Conservation (phyloP, 2,329 filamentous ascomycete species). For the Xylariaceae sp. region DNA sequence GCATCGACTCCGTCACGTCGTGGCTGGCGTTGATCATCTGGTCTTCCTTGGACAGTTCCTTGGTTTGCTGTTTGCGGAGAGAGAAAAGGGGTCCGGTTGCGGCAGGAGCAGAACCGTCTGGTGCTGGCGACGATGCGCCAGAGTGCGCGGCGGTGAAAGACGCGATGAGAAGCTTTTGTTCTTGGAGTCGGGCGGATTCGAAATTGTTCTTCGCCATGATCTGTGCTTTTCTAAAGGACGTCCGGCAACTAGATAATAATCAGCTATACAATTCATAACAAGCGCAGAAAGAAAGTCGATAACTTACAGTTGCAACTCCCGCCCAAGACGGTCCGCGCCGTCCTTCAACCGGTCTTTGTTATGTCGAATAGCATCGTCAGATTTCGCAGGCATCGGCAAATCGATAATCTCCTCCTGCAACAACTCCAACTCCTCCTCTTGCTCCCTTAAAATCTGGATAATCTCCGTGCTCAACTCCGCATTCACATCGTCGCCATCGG, state of each 20-base stretch:
- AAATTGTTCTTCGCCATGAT: conserved; percentile 71
- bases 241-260: conserved; percentile 43
- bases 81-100: conserved; percentile 23
- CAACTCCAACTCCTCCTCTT: conserved; percentile 79
- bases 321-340: conserved; percentile 58
- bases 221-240: conserved; percentile 75
- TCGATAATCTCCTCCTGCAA: conserved; percentile 73
- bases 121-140: conserved; percentile 33
- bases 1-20: conserved; percentile 78
- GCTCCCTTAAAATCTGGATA: conserved; percentile 66
- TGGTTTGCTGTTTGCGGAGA: conserved; percentile 33
- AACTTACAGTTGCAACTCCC: conserved; percentile 64
- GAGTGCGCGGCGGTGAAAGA: conserved; percentile 48
- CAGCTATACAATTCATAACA: not conserved
- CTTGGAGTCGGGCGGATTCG: conserved; percentile 65
- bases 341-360: conserved; percentile 63
- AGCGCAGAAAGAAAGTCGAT: not conserved
- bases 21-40: conserved; percentile 68
- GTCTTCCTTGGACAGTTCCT: conserved; percentile 50
- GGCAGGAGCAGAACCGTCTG: conserved; percentile 27
- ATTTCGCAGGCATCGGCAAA: conserved; percentile 44
- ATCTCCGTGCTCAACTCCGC: conserved; percentile 77
- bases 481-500: conserved; percentile 50
- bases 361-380: conserved; percentile 51
- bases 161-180: conserved; percentile 70